A percentile compares a stretch with the other conserved stretches of the same genome.
Evolutionary conservation across 2,329 filamentous ascomycete species (phyloP).

Genomic region (Aulographum hederae): DNA sequence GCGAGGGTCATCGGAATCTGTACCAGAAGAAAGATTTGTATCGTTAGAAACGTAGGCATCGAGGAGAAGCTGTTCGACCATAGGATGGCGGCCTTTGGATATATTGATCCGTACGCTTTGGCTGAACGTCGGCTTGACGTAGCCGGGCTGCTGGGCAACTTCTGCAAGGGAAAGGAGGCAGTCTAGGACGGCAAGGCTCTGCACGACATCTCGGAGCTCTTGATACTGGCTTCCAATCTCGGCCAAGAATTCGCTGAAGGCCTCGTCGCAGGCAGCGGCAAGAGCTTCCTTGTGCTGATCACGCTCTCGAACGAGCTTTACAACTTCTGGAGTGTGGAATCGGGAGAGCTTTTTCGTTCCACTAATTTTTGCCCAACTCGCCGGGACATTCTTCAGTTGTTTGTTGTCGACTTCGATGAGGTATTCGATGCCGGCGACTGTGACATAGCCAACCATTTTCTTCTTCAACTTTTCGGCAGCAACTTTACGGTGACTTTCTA

Average conservation of each 20-base stretch:
- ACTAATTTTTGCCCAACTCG: constrained; percentile 87
- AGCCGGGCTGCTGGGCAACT: constrained; percentile 73
- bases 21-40: constrained; percentile 42
- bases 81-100: constrained; percentile 67
- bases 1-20: constrained; percentile 16
- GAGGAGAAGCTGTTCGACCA: constrained; percentile 81
- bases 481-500: constrained; percentile 54
- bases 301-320: constrained; percentile 65
- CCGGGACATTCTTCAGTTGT: constrained; percentile 71
- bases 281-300: constrained; percentile 92
- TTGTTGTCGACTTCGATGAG: constrained; percentile 80
- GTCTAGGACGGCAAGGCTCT: constrained; percentile 72
- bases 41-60: constrained; percentile 84
- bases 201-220: constrained; percentile 70
- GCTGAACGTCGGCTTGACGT: constrained; percentile 57
- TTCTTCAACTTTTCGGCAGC: constrained; percentile 58
- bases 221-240: constrained; percentile 75
- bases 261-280: constrained; percentile 74
- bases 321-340: constrained; percentile 85
- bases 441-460: constrained; percentile 58
- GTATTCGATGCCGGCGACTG: constrained; percentile 81
- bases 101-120: constrained; percentile 51
- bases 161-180: constrained; percentile 74
- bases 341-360: constrained; percentile 84
- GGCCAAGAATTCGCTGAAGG: constrained; percentile 53